Evolutionary conservation across 805 yeast genomes (phyloP), one percentile per base, ranked within the genome.

Genomic region (Kuraishia floccosa): DNA sequence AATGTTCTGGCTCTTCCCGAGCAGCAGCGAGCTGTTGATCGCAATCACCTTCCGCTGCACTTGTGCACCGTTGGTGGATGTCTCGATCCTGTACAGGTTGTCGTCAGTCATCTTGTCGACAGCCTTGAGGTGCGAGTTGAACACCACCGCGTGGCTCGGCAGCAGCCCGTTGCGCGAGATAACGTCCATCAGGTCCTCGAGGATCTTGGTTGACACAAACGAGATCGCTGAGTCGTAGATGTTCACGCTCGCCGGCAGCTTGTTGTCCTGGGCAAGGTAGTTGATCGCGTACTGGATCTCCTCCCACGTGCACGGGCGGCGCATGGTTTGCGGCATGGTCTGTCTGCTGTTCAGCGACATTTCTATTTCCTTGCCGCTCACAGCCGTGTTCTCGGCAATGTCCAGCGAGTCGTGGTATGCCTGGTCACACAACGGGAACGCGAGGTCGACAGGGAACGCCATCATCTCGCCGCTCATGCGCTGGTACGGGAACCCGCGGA

Each of bases 131-230:
- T 45, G 48, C 2, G 44, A 24, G 30, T 43, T 52, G 30, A 48
- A 39, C 20, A 40, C 41, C 9, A 38, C 28, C 3, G 54, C 42
- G 11, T 50, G 44, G 13, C 36, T 36, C 0, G 49, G 34, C n/a
- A 40, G 31, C 20, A 58, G 31, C 5, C 39, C 41, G 12, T 52
- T 50, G 9, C 41, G 30, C 2, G 47, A 32, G 8, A 58, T 41
- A 1, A 43, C 28, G 33, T 60, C 59, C 57, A 60, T 51, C 6
- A 54, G 36, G 31, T 56, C 56, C 24, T 59, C 61, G 27, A 58
- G 33, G 4, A 42, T 17, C 25, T 40, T 41, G n/a, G 52, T 43
- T 1, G 60, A 46, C 8, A 51, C 18, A 11, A 58, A 49, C 3
- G 44, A 28, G 13, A 46, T 30, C n/a, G 43, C 46, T 2, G 63